phyloP scores from a whole-genome alignment of 2,329 filamentous ascomycete genomes.

The Colletotrichum echinochloae region DNA sequence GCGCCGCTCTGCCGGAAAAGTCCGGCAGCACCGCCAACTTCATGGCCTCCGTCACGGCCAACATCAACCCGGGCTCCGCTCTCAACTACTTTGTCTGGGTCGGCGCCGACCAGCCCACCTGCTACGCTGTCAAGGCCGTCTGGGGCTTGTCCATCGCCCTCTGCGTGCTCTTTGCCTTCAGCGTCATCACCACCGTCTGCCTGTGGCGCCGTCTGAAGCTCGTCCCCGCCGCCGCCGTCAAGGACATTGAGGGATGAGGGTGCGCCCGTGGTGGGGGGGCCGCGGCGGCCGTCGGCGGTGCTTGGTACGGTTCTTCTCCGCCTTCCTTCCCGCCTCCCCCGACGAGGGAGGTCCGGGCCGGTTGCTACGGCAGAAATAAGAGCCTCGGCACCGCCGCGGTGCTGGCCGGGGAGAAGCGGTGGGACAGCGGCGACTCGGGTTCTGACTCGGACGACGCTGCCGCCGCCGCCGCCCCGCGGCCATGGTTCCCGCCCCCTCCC shows the following conservation, averaged over 20 bases:
- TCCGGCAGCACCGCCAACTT: conserved; percentile 58
- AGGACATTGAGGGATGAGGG: conserved; percentile 64
- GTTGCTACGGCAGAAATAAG: conserved; percentile 41
- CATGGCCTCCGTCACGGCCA: conserved; percentile 57
- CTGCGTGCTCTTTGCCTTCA: conserved; percentile 77
- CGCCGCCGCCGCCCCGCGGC: conserved; percentile 42
- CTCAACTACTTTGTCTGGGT: conserved; percentile 61
- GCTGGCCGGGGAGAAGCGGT: conserved; percentile 49
- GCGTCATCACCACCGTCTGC: conserved; percentile 67
- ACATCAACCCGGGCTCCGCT: conserved; percentile 52
- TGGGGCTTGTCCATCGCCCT: conserved; percentile 89
- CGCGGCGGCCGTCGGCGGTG: conserved; percentile 41
- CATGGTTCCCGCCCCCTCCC: conserved; percentile 51
- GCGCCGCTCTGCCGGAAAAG: conserved; percentile 64
- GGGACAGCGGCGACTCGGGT: conserved; percentile 50
- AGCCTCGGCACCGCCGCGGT: conserved; percentile 54
- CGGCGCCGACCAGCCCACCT: conserved; percentile 70
- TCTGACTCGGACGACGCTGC: conserved; percentile 47
- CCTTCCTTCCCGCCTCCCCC: conserved; percentile 28
- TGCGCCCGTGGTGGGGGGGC: conserved; percentile 56
- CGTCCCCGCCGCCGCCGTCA: conserved; percentile 49
- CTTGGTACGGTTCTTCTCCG: not conserved
- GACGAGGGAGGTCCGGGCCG: conserved; percentile 4
- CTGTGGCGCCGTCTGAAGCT: conserved; percentile 72
- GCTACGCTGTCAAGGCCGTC: conserved; percentile 86